phyloP scores from a whole-genome alignment of 1,139 yeast species.

The Dujonia santamariae region DNA sequence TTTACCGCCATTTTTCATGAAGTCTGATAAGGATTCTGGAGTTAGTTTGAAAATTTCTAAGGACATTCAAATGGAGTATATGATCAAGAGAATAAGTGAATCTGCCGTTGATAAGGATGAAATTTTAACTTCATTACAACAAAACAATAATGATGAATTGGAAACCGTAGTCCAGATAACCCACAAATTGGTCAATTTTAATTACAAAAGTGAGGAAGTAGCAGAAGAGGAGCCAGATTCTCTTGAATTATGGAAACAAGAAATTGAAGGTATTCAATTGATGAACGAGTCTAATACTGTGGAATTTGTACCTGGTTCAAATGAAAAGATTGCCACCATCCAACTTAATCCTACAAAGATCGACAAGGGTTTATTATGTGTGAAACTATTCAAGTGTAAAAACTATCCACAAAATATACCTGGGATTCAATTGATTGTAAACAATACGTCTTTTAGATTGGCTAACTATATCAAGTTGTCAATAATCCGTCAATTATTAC shows the following conservation, averaged over 20 bases:
- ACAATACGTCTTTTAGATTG: slow-evolving; percentile 42
- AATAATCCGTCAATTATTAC: slow-evolving; percentile 47
- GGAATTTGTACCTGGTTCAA: slow-evolving; percentile 18
- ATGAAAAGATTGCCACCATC: slow-evolving; percentile 27
- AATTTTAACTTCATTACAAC: slow-evolving; percentile 46
- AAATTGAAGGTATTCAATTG: slow-evolving; percentile 63
- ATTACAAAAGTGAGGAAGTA: slow-evolving; percentile 7
- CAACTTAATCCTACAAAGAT: slow-evolving; percentile 31
- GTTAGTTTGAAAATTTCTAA: slow-evolving; percentile 49
- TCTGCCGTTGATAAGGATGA: slow-evolving; percentile 74
- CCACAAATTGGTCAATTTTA: slow-evolving; percentile 29
- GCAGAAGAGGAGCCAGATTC: slow-evolving; percentile 9
- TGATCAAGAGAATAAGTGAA: slow-evolving; percentile 52
- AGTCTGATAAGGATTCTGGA: slow-evolving; percentile 43
- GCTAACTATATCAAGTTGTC: slow-evolving; percentile 78
- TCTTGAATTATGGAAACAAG: slow-evolving; percentile 66
- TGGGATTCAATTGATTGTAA: slow-evolving; percentile 58
- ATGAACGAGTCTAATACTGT: slow-evolving; percentile 43
- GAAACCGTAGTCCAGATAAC: slow-evolving; percentile 53
- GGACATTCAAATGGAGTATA: slow-evolving; percentile 33
- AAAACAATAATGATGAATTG: slow-evolving; percentile 43
- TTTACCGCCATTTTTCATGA: slow-evolving; percentile 57
- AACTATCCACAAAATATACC: slow-evolving; percentile 60
- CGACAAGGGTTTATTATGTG: slow-evolving; percentile 31
- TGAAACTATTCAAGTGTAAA: slow-evolving; percentile 51